Evolutionary conservation across 2,329 filamentous ascomycete genomes (phyloP).

Genomic region (Zymoseptoria crescenta): DNA sequence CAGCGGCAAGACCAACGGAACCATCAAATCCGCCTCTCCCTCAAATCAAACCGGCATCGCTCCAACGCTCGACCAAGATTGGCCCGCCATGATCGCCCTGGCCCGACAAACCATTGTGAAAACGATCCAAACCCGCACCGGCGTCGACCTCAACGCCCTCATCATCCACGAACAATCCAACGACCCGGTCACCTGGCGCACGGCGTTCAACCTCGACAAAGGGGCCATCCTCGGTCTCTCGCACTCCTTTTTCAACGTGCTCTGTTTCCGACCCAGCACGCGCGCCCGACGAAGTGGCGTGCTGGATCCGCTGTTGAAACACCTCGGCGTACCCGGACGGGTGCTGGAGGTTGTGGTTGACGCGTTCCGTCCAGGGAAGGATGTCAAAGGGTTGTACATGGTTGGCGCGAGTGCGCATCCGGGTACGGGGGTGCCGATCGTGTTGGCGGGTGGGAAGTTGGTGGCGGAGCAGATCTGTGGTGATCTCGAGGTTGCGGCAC

Average conservation of each 20-base stretch:
- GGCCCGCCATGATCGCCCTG: slow-evolving; percentile 51
- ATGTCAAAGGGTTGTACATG: slow-evolving; percentile 54
- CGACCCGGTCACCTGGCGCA: slow-evolving; percentile 57
- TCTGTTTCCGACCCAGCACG: slow-evolving; percentile 57
- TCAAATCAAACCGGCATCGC: slow-evolving; percentile 31
- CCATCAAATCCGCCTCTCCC: slow-evolving; percentile 20
- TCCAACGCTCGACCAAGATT: slow-evolving; percentile 47
- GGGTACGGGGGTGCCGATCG: slow-evolving; percentile 67
- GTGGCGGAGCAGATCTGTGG: slow-evolving; percentile 47
- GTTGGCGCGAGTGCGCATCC: slow-evolving; percentile 70
- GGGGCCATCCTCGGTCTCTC: slow-evolving; percentile 65
- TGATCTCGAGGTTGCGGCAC: slow-evolving; percentile 31
- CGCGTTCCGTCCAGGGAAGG: slow-evolving; percentile 18
- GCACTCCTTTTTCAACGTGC: slow-evolving; percentile 67
- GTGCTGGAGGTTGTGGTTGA: slow-evolving; percentile 22
- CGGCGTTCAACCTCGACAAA: slow-evolving; percentile 64
- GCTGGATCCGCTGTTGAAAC: slow-evolving; percentile 28
- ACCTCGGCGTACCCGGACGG: slow-evolving; percentile 19
- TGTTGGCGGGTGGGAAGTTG: slow-evolving; percentile 60
- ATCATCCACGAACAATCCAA: slow-evolving; percentile 59
- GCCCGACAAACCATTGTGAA: slow-evolving; percentile 54
- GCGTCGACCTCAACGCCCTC: slow-evolving; percentile 43
- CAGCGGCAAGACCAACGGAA: slow-evolving; percentile 21
- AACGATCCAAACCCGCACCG: slow-evolving; percentile 54
- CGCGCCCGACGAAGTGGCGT: slow-evolving; percentile 44